Base-by-base conservation (phyloP, 306 rosid species). In the Arachis hypogaea region DNA sequence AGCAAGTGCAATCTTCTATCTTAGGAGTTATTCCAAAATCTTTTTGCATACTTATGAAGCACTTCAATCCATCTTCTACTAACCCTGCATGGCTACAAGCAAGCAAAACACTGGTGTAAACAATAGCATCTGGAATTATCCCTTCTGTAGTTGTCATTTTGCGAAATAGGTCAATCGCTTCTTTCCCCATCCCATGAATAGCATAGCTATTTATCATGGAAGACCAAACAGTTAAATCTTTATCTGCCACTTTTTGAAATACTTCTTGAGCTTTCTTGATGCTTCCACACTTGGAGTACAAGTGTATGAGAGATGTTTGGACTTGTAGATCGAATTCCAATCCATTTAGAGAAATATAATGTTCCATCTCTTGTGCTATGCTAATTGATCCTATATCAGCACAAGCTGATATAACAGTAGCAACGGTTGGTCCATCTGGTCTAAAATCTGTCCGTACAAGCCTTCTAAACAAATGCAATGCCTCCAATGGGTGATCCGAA, bases 61-160 rank as follows among this genome's bases (percentile, higher is more conserved):
- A 80, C 71, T 78, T 71, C 63, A 87, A 40, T 52, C 94, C 94
- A 59, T 88, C 89, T 72, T 91, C 88, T 64, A 87, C 84, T 73
- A 88, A 77, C 72, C 88, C 86, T 3, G 92, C 87, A 88, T 91
- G 97, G 82, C 87, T 85, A 77, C 92, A 88, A 2, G 88, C 87
- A 56, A 65, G 82, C 56, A 91, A 77, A 77, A 88, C 18, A 63
- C 87, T 83, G 11, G 88, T 81, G 80, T 81, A 88, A 74, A 82
- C 88, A 57, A 91, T 72, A 57, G 84, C 75, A 82, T 91, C 90
- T 66, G 92, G 94, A 44, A 62, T 45, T 72, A 87, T 58, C 44
- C 82, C 59, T 49, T 70, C 73, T 11, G n/a, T 69, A 29, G 7
- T 71, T 61, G 82, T 83, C 89, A 91, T 88, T 77, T 82, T 84